These are phyloP conservation scores for Colletotrichum filicis DNA, from an alignment of 2,329 filamentous ascomycete genomes.

Conservation along the genomic window DNA sequence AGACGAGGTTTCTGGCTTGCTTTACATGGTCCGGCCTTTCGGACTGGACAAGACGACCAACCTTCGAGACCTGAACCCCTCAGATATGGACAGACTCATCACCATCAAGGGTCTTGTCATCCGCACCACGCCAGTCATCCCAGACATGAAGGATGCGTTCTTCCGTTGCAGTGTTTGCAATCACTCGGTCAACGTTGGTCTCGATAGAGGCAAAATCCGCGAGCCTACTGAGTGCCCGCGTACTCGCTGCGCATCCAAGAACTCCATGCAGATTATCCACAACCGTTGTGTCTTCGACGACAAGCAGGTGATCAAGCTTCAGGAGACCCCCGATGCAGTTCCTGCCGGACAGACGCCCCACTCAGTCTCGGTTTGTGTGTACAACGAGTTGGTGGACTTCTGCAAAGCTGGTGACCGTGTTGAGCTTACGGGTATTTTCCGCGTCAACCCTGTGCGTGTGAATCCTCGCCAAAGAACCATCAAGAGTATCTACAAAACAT, in stretches of 20 bases:
- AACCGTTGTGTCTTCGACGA: constrained; percentile 95
- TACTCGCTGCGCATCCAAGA: constrained; percentile 81
- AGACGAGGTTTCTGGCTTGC: constrained; percentile 80
- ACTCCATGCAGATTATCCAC: constrained; percentile 98
- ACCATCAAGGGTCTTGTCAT: constrained; percentile 97
- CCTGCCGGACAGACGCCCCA: constrained; percentile 97
- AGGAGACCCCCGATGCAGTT: constrained; percentile 95
- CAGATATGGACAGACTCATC: constrained; percentile 87
- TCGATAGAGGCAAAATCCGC: constrained; percentile 95
- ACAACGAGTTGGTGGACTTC: constrained; percentile 96
- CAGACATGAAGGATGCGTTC: constrained; percentile 99
- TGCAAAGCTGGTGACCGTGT: constrained; percentile 98
- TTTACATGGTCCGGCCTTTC: constrained; percentile 90
- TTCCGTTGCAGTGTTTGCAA: constrained; percentile 96
- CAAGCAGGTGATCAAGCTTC: constrained; percentile 98
- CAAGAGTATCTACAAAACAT: constrained; percentile 98
- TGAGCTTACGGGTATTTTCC: constrained; percentile 96
- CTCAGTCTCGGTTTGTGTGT: constrained; percentile 94
- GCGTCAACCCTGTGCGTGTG: constrained; percentile 90
- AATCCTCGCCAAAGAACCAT: constrained; percentile 93
- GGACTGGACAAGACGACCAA: constrained; percentile 90
- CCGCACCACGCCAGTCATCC: constrained; percentile 93
- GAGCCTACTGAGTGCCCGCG: constrained; percentile 93
- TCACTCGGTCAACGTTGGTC: constrained; percentile 88
- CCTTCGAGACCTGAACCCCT: constrained; percentile 92